phyloP scores from a whole-genome alignment of 192 early-diverging fungal species.

The Coemansia reversa region DNA sequence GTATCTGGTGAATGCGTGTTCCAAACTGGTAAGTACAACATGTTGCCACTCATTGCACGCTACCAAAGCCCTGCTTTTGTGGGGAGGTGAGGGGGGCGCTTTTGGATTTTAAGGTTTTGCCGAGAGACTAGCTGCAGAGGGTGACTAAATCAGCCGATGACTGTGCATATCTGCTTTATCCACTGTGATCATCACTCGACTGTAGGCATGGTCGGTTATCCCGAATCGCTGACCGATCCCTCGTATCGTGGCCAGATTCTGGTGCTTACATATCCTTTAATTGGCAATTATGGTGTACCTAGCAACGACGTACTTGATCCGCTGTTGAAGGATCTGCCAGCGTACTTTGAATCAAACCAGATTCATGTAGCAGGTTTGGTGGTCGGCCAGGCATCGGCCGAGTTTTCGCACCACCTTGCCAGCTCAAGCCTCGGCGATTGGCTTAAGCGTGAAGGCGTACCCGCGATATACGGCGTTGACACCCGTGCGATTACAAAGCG shows the following conservation, averaged over 20 bases:
- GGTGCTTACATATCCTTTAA: conserved; percentile 94
- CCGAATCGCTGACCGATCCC: conserved; percentile 98
- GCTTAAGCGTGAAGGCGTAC: conserved; percentile 90
- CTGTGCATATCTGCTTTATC: not conserved
- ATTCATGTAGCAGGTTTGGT: conserved; percentile 94
- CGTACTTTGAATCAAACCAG: conserved; percentile 92
- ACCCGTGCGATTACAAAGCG: conserved; percentile 97
- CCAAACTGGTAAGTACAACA: conserved; percentile 79
- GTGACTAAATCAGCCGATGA: conserved; percentile 3
- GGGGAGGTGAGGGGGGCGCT: not conserved
- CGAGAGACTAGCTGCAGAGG: not conserved
- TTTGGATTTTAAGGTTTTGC: not conserved
- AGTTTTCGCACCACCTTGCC: conserved; percentile 94
- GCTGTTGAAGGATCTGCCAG: conserved; percentile 80
- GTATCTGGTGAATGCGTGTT: conserved; percentile 98
- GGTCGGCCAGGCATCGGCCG: conserved; percentile 86
- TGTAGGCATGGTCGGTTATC: conserved; percentile 92
- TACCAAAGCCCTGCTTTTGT: not conserved
- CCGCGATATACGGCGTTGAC: conserved; percentile 93
- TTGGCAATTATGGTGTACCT: conserved; percentile 99
- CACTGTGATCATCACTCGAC: not conserved
- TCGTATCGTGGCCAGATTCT: conserved; percentile 98
- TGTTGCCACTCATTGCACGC: not conserved
- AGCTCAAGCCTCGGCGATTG: conserved; percentile 78
- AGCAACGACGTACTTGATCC: conserved; percentile 81